Base-by-base conservation (phyloP, 2,329 filamentous ascomycete genomes). In the Plenodomus lindquistii region DNA sequence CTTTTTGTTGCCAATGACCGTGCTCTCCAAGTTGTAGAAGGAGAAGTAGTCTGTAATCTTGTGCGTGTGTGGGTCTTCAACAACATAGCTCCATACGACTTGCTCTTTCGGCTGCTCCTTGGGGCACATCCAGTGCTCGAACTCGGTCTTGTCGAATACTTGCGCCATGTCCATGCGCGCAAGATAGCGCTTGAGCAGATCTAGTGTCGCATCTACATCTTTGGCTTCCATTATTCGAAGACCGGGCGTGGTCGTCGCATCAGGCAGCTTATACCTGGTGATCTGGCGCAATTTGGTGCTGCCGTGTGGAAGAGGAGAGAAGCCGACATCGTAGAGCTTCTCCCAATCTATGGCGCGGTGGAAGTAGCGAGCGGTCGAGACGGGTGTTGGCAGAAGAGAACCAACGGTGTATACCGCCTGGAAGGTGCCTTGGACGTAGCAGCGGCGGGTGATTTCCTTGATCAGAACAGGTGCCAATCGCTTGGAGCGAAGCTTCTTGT, bases 331-430 rank as follows among this genome's bases (percentile, higher is more conserved):
- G 71, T 94, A 91, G 11, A 99, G 83, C 78, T 99, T 97, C 73
- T 91, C 82, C 94, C 94, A 99, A 76, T 99, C 88, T 47, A 99
- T 78, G 9, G 91, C 86, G 52, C 94, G 88, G 74, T 99, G 94
- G 75, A 88, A 99, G 79, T 99, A 99, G 57, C 94, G 85, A 68
- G 91, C 96, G 10, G 91, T 96, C 73, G 89, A 92, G 55, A 99
- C 84, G 4, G 94, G 94, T 31, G 87, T 96, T 21, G 94, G 94
- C 2, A 99, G 81, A 34, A 99, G 86, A 17, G 93, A 86, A 34
- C 94, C 94, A 21, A 87, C 94, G 1, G 94, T 99, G 77, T 97
- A 97, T 49, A 99, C 89, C 41, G 93, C 94, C 75, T 99, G 94
- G 81, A 88, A 97, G 58, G 95, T 87, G 47, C 87, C 89, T 56